phyloP scores from a whole-genome alignment of 805 yeast genomes.

The Maudiozyma pseudohumilis region DNA sequence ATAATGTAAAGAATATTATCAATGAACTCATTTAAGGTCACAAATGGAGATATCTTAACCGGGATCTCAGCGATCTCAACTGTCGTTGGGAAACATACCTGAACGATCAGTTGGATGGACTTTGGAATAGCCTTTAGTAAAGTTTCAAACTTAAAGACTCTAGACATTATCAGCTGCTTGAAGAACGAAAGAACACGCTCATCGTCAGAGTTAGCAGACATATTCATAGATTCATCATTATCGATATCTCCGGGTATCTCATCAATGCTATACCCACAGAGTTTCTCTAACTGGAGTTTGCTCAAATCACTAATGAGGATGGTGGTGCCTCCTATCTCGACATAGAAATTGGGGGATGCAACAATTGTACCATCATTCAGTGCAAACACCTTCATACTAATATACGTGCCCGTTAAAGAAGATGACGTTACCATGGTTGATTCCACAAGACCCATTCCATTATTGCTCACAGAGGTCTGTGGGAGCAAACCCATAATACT shows the following conservation, averaged over 20 bases:
- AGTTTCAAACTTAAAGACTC: constrained; percentile 50
- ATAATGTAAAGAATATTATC: constrained; percentile 63
- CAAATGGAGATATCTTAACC: constrained; percentile 33
- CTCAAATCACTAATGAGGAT: constrained; percentile 52
- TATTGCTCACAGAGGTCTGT: neutral
- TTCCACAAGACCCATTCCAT: neutral
- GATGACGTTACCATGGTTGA: constrained; percentile 71
- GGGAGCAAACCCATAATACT: neutral
- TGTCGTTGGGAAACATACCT: constrained; percentile 65
- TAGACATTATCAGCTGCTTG: constrained; percentile 22
- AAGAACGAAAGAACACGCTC: constrained; percentile 14
- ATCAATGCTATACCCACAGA: constrained; percentile 23
- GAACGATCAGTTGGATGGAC: constrained; percentile 58
- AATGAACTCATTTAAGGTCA: constrained; percentile 61
- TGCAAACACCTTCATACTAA: constrained; percentile 56
- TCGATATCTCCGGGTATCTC: constrained; percentile 7
- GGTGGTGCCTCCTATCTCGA: constrained; percentile 42
- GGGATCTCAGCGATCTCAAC: constrained; percentile 35
- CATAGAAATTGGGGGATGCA: constrained; percentile 58
- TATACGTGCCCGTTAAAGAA: constrained; percentile 73
- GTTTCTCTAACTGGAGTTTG: constrained; percentile 24
- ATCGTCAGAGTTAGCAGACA: constrained; percentile 7
- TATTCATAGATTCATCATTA: constrained; percentile 10
- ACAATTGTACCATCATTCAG: constrained; percentile 81
- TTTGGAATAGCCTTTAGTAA: constrained; percentile 48